Base-by-base conservation (phyloP, 2,329 filamentous ascomycete species). In the Juglanconis juglandina region DNA sequence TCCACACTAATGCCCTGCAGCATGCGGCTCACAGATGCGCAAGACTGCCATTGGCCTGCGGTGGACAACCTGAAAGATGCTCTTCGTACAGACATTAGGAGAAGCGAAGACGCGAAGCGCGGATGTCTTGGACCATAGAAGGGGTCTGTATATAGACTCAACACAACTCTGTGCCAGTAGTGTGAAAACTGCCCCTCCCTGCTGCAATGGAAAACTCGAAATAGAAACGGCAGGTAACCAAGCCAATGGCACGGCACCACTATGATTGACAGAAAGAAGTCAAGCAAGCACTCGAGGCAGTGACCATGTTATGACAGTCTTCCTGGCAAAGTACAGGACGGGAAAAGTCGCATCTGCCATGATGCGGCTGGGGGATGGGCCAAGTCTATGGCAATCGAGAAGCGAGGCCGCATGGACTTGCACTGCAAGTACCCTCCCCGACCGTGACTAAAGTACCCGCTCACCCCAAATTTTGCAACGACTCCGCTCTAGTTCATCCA, bases 401-500 rank as follows among this genome's bases (percentile, higher is more conserved):
- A 42, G 48, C 56, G n/a, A 44, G 39, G 51, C 56, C 49, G 56
- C 56, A 49, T 14, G 39, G 39, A 63, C 61, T 55, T 63, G 44
- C 17, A 34, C 42, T 46, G 10, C 53, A 57, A 46, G 61, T 61
- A 60, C 58, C 54, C 53, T 46, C 48, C 41, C 60, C 32, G 24
- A 53, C 51, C 58, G 50, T 52, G 53, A 60, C 58, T 58, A 53
- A 61, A 58, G 52, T 54, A 56, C 53, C 58, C 61, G 61, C 58
- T 53, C 58, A 53, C 54, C 54, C 58, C 54, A 60, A 63, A 58
- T 51, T 61, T 61, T 61, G 50, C 58, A 49, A 48, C 56, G 61
- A 56, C 61, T 63, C 61, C 61, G 61, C 61, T 63, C 61, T 11
- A 41, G 46, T 42, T 44, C 24, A 24, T 24, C 24, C 24, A 24